Percentiles rank a stretch among this genome's conserved stretches.
Evolutionary conservation across 371 early-diverging fungal species (phyloP).

Genomic region (Catenaria anguillulae): DNA sequence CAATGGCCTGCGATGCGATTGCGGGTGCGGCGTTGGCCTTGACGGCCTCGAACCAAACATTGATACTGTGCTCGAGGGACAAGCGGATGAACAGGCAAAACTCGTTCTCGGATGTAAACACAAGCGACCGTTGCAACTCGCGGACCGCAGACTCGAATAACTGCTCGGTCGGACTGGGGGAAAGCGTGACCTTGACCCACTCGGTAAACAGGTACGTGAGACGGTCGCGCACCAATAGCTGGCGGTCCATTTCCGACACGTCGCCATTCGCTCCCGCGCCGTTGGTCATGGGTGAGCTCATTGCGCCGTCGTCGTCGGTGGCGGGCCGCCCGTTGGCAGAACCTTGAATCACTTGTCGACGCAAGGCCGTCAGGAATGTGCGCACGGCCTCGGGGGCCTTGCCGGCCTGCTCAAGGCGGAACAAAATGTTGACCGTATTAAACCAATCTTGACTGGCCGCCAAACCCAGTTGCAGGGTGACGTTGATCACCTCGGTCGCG

Average conservation of each 20-base stretch:
- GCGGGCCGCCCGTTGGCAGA: constrained; percentile 19
- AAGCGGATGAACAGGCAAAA: constrained; percentile 75
- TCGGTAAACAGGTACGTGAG: constrained; percentile 57
- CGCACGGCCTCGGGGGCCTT: constrained; percentile 40
- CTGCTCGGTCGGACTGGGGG: constrained; percentile 62
- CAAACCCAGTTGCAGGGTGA: constrained; percentile 43
- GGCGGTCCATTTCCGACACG: too few relatives aligned
- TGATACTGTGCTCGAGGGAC: constrained; percentile 65
- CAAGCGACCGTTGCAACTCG: constrained; percentile 16
- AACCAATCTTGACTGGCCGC: constrained; percentile 55
- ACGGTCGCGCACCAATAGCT: constrained; percentile 37
- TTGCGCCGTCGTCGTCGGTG: constrained; percentile 24
- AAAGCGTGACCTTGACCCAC: constrained; percentile 77
- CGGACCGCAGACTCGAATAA: constrained; percentile 40
- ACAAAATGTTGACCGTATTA: constrained; percentile 51
- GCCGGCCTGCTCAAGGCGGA: constrained; percentile 40
- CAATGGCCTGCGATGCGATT: constrained; percentile 51
- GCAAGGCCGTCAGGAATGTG: constrained; percentile 16
- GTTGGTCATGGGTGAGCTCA: too few relatives aligned
- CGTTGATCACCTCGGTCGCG: constrained; percentile 53
- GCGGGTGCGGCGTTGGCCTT: constrained; percentile 21
- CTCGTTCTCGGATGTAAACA: constrained; percentile 49
- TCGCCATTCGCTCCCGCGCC: neutral
- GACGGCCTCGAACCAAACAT: constrained; percentile 50
- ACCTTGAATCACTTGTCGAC: neutral